Base-by-base conservation (phyloP, 208 protist genomes). In the Porcisia hertigi region DNA sequence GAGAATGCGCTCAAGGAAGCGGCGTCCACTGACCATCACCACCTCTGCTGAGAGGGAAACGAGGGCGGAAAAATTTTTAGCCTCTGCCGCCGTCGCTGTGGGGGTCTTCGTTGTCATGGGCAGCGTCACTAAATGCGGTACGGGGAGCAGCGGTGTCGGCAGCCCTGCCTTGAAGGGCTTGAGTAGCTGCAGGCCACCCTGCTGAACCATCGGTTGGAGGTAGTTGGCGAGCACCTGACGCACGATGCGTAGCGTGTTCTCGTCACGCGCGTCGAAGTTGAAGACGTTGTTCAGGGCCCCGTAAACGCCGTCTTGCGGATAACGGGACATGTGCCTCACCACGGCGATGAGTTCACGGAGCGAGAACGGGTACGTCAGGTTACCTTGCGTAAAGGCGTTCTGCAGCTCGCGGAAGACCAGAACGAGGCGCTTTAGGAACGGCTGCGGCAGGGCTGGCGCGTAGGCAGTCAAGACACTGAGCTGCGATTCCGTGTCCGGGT, bases 261-360 rank as follows among this genome's bases (percentile, higher is more conserved):
- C 87, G 65, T 97, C 88, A n/a, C 74, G 74, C 12, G 84, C 79
- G 71, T 95, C 93, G 76, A 97, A 97, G 80, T 92, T 89, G 77
- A 95, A 97, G 39, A 95, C 88, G 77, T 95, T 95, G 77, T 94
- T 94, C 34, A 94, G 81, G 11, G 93, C 88, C 20, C 81, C 77
- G 73, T 89, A 92, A 55, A 98, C 77, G 54, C 91, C 88, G 74
- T 98, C 97, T 67, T 94, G 81, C 36, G 97, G 96, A 73, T 90
- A 98, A 18, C 71, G 73, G 23, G 97, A 73, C 62, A 99, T 78
- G 82, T 99, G 98, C 71, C 93, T 90, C 58, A 98, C 96, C 58
- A 99, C 89, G 34, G 94, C 94, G 53, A 99, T 98, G 34, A 99
- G 87, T 85, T 99, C 97, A 43, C 97, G 92, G 41, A 97, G 93